Conservation (phyloP, 805 yeast species). For the Yamadazyma endophytica region DNA sequence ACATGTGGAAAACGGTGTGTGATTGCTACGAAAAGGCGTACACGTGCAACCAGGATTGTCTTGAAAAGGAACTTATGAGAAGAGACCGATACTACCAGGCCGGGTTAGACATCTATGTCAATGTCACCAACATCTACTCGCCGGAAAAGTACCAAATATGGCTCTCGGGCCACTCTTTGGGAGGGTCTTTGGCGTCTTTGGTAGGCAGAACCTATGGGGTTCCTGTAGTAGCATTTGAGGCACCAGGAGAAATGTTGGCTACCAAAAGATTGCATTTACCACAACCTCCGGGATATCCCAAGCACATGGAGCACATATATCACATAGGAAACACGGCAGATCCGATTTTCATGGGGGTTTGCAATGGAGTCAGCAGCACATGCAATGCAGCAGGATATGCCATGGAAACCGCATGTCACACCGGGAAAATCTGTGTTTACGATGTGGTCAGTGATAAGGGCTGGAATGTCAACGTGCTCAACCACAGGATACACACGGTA, state of each 20-base stretch:
- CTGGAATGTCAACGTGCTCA: conserved; percentile 83
- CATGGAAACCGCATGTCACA: conserved; percentile 93
- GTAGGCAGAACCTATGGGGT: conserved; percentile 86
- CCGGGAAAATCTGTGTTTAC: conserved; percentile 82
- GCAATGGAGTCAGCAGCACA: conserved; percentile 87
- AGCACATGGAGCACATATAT: conserved; percentile 79
- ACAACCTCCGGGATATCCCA: conserved; percentile 84
- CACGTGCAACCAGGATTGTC: conserved; percentile 83
- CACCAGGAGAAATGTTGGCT: conserved; percentile 89
- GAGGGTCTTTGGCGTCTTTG: conserved; percentile 79
- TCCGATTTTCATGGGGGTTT: conserved; percentile 94
- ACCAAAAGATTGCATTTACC: conserved; percentile 84
- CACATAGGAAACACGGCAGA: conserved; percentile 97
- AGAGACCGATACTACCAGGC: conserved; percentile 84
- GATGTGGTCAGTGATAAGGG: conserved; percentile 88
- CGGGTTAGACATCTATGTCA: conserved; percentile 67
- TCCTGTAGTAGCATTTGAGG: conserved; percentile 87
- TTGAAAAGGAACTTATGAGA: conserved; percentile 69
- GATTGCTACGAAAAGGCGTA: conserved; percentile 83
- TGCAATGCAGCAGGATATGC: conserved; percentile 95
- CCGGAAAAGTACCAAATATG: conserved; percentile 61
- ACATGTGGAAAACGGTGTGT: conserved; percentile 92
- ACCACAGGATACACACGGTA: conserved; percentile 88
- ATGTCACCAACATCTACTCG: conserved; percentile 67
- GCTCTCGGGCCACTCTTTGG: conserved; percentile 94